phyloP scores from a whole-genome alignment of 2,329 filamentous ascomycete genomes.

The Sarocladiaceae sp. region DNA sequence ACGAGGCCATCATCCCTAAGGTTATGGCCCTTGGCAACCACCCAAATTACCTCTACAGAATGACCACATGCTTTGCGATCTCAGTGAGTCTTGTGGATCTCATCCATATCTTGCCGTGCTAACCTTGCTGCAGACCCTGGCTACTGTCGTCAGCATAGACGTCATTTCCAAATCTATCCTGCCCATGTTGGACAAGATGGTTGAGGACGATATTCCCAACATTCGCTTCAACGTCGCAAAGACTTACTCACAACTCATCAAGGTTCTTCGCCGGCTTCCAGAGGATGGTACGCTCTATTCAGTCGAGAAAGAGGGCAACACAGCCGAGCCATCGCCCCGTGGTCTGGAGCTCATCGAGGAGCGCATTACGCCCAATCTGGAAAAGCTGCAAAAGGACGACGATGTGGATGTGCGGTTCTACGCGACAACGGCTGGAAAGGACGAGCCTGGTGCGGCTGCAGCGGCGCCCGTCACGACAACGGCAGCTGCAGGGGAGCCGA shows the following conservation, averaged over 20 bases:
- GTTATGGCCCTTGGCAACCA: conserved; percentile 98
- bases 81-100: conserved; percentile 62
- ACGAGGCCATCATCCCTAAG: conserved; percentile 94
- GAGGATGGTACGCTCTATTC: conserved; percentile 82
- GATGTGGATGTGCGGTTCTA: conserved; percentile 99
- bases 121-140: conserved; percentile 65
- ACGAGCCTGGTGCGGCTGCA: conserved; percentile 40
- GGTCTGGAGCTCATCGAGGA: conserved; percentile 79
- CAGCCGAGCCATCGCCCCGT: conserved; percentile 61
- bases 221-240: conserved; percentile 99
- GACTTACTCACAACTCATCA: conserved; percentile 86
- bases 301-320: conserved; percentile 71
- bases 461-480: background rate
- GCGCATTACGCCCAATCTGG: conserved; percentile 81
- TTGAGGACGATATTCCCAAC: conserved; percentile 93
- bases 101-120: conserved; percentile 15
- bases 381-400: conserved; percentile 94
- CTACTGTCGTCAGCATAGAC: conserved; percentile 85
- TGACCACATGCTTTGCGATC: conserved; percentile 99
- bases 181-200: conserved; percentile 92
- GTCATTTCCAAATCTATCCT: conserved; percentile 92
- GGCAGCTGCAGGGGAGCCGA: conserved; percentile 47
- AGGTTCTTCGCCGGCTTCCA: conserved; percentile 86
- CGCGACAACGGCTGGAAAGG: conserved; percentile 79
- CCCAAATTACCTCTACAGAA: conserved; percentile 97